Conservation (phyloP, 306 rosid species). For the Gastrolobium bilobum region DNA sequence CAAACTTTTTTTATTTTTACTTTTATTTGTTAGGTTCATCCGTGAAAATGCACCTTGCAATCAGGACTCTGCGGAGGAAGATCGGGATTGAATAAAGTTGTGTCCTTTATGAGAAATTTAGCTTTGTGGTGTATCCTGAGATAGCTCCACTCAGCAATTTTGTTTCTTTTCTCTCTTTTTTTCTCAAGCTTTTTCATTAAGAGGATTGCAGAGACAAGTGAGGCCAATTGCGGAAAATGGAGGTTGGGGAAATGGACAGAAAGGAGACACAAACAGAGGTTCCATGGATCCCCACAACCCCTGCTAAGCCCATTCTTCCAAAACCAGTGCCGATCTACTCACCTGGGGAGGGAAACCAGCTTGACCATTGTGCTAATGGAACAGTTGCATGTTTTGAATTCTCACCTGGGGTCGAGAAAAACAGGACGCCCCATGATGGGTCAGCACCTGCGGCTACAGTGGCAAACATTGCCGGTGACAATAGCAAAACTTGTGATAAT, state of each 20-base stretch:
- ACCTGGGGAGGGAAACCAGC: conserved; percentile 30
- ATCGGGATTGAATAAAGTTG: conserved; percentile 33
- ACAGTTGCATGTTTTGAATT: conserved; percentile 56
- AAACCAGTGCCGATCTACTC: conserved; percentile 59
- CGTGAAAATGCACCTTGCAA: conserved; percentile 26
- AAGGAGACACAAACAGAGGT: conserved; percentile 28
- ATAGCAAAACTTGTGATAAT: conserved; percentile 15
- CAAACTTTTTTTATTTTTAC: neutral
- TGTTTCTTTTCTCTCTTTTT: neutral
- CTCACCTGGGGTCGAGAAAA: conserved; percentile 19
- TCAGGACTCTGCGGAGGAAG: neutral
- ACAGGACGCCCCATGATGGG: conserved; percentile 1
- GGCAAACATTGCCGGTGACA: conserved; percentile 18
- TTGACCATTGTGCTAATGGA: conserved; percentile 27
- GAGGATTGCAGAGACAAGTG: conserved; percentile 26
- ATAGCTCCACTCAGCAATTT: conserved; percentile 11
- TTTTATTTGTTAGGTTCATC: conserved; percentile 35
- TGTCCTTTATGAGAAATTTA: conserved; percentile 40
- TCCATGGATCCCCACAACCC: conserved; percentile 54
- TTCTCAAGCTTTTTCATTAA: neutral
- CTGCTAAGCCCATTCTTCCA: conserved; percentile 42
- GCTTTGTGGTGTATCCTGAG: conserved; percentile 15
- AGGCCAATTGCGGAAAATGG: conserved; percentile 35
- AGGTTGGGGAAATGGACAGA: conserved; percentile 43
- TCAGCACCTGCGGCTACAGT: conserved; percentile 7